phyloP scores from a whole-genome alignment of 116 monocot species.

The Trichopus zeylanicus region DNA sequence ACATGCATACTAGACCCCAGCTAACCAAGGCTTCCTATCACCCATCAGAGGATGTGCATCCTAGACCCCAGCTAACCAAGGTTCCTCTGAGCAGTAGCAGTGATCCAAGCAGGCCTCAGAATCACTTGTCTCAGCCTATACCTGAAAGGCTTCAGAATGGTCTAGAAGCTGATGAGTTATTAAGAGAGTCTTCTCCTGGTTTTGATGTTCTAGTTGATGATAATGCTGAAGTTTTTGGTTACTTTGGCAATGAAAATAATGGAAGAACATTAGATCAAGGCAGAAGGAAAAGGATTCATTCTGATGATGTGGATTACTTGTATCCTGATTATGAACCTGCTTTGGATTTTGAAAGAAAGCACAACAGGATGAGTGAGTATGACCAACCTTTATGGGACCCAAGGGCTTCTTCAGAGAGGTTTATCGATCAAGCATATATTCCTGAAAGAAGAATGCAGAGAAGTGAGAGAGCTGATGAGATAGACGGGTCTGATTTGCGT shows the following conservation, averaged over 20 bases:
- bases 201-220: not conserved
- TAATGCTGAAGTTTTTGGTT: not conserved
- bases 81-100: not conserved
- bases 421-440: not conserved
- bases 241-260: not conserved
- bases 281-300: not conserved
- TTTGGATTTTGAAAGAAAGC: not conserved
- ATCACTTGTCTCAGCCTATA: not conserved
- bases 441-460: conserved; percentile 13
- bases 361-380: not conserved
- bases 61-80: not conserved
- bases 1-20: not conserved
- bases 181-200: not conserved
- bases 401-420: not conserved
- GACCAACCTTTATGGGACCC: not conserved
- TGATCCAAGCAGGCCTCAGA: not conserved
- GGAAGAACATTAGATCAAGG: not conserved
- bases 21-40: not conserved
- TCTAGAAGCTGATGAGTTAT: not conserved
- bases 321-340: not conserved
- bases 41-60: not conserved
- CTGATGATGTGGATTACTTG: not conserved
- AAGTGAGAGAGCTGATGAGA: conserved; percentile 12
- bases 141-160: not conserved
- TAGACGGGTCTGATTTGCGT: conserved; percentile 45